Percentiles rank a stretch among this genome's conserved stretches.
Evolutionary conservation across 768 basidiomycete species (phyloP).

Genomic region (Tulasnella sp.): DNA sequence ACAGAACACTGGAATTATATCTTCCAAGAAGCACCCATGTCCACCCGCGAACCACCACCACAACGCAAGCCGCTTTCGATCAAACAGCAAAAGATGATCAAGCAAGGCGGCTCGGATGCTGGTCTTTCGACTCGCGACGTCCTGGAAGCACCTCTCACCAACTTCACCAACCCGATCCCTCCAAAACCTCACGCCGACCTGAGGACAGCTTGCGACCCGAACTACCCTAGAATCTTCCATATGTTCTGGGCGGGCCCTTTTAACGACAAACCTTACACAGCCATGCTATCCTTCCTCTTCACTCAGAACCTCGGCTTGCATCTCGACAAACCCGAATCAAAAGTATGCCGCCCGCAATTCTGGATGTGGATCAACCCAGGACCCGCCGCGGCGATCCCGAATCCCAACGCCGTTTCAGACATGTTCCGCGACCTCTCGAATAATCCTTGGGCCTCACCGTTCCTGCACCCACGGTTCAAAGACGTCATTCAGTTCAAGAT

Average conservation of each 20-base stretch:
- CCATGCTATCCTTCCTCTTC: slow-evolving; percentile 90
- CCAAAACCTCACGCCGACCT: slow-evolving; percentile 53
- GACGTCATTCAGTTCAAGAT: slow-evolving; percentile 90
- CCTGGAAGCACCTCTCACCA: slow-evolving; percentile 42
- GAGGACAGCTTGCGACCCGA: slow-evolving; percentile 59
- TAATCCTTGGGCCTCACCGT: slow-evolving; percentile 93
- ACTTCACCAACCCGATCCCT: slow-evolving; percentile 43
- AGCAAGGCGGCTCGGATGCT: slow-evolving; percentile 13
- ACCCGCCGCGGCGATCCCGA: slow-evolving; percentile 81
- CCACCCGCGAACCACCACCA: slow-evolving; percentile 22
- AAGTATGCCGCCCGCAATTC: slow-evolving; percentile 79
- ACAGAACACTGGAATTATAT: slow-evolving; percentile 83
- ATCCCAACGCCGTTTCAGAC: slow-evolving; percentile 66
- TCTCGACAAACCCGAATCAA: slow-evolving; percentile 37
- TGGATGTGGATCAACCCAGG: slow-evolving; percentile 99
- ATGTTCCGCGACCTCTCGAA: slow-evolving; percentile 71
- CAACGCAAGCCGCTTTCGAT: slow-evolving; percentile 14
- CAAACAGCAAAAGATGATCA: slow-evolving; percentile 11
- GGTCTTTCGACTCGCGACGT: background rate
- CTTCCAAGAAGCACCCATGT: slow-evolving; percentile 50
- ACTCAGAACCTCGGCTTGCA: slow-evolving; percentile 90
- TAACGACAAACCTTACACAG: slow-evolving; percentile 97
- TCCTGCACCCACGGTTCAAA: slow-evolving; percentile 86
- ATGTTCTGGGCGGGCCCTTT: slow-evolving; percentile 99
- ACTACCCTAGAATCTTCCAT: slow-evolving; percentile 85